Evolutionary conservation across 2,329 filamentous ascomycete species (phyloP), one percentile per base, ranked within the genome.

Genomic region (Fusarium falciforme): DNA sequence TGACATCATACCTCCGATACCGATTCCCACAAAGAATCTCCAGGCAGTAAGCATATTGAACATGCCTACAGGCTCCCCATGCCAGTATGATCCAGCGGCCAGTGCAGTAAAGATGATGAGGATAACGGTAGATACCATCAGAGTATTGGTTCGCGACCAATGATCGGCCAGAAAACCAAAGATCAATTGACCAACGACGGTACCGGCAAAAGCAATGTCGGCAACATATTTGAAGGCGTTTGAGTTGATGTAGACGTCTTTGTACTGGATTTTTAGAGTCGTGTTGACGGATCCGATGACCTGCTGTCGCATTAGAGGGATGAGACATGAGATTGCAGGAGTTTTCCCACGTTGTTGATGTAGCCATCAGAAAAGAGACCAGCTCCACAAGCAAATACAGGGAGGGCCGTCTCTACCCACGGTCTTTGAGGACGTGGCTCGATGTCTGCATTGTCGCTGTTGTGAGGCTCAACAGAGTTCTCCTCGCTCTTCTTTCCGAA

Each of bases 331-430:
- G 11, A 33, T 4, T 4, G 31, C 31, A 0, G 65, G 9, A 27
- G 22, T 1, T 20, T 40, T 64, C 81, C 71, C 84, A 94, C 93
- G 79, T 94, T 94, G 83, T 97, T 97, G 80, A 98, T 90, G 82
- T 98, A 98, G 17, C 95, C 95, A 82, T 98, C 95, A 27, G 93
- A 95, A 83, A 98, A 98, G 2, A 98, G 87, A 78, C 95, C 95
- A 61, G 95, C 93, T 73, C 95, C 95, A 79, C 94, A 97, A 49
- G 95, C 95, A 76, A 98, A 92, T 1, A 94, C 93, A 16, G 95
- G 94, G 88, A 89, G 49, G 5, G 73, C 76, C 3, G 75, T 77
- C 20, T 77, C 72, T 8, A 65, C 55, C 71, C 73, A 77, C 12
- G 75, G 61, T 4, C 67, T 63, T 63, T 74, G 64, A 7, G 61